Evolutionary conservation across 2,329 filamentous ascomycete genomes (phyloP), one percentile per base, ranked within the genome.

Genomic region (Biscogniauxia sp.): DNA sequence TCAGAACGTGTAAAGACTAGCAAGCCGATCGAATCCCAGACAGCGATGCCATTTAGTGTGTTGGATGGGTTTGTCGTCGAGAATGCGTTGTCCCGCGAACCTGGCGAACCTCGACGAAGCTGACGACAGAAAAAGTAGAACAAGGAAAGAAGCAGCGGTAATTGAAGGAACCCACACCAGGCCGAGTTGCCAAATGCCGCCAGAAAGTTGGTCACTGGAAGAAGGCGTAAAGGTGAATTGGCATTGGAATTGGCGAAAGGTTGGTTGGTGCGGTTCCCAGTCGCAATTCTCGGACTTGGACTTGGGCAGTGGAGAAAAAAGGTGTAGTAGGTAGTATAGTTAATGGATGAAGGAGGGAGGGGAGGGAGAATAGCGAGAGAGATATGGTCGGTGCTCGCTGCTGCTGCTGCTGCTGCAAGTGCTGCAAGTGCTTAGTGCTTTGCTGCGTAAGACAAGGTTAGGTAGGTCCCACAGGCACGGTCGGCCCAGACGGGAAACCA

Each of bases 41-140:
- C 58, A 52, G 37, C 56, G 62, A 62, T 66, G 65, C 64, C 65
- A 67, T 67, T 60, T 67, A 67, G 28, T 32, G 28, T 17, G 11
- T 45, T 17, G 3, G 56, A 54, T 26, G 49, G 20, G 56, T 45
- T 45, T 59, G 60, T 62, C 56, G 54, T 25, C 17, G 15, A 17
- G 37, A 45, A 45, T 45, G 37, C 37, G 37, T 45, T 45, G 37
- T 17, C 37, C 37, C 37, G 37, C 37, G 37, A n/a, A 45, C 37
- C 37, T 45, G 23, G 23, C 23, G 23, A 23, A 23, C 23, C 23
- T 45, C n/a, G 23, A 5, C 23, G 23, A 23, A 23, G 2, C 23
- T 45, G 37, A 17, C 37, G 17, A n/a, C 11, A 13, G 15, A n/a
- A n/a, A 45, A 45, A 17, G 37, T 6, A 11, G 15, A 45, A 45